Conservation (phyloP, 2,329 filamentous ascomycete species). For the Colletotrichum sp. region DNA sequence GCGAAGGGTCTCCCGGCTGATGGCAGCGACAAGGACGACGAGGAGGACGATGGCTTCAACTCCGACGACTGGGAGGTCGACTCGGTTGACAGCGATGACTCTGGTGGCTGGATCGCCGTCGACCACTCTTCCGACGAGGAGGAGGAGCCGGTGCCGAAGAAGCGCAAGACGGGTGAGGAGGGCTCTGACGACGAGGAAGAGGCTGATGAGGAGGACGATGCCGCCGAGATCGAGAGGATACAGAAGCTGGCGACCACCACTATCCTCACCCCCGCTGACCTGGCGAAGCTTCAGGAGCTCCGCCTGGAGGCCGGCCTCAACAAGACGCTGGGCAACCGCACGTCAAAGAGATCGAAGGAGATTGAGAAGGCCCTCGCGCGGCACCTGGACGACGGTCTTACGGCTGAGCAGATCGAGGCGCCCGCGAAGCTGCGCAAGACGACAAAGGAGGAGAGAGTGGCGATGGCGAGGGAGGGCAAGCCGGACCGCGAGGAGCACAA, state of each 20-base stretch:
- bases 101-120: slow-evolving; percentile 93
- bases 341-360: slow-evolving; percentile 41
- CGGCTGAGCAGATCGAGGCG: slow-evolving; percentile 90
- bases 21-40: slow-evolving; percentile 65
- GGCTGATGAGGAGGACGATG: slow-evolving; percentile 49
- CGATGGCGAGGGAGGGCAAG: slow-evolving; percentile 82
- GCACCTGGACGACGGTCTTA: slow-evolving; percentile 87
- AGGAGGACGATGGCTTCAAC: slow-evolving; percentile 63
- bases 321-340: slow-evolving; percentile 57
- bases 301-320: slow-evolving; percentile 76
- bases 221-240: slow-evolving; percentile 54
- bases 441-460: slow-evolving; percentile 89
- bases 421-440: slow-evolving; percentile 81
- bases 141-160: slow-evolving; percentile 66
- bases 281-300: slow-evolving; percentile 93
- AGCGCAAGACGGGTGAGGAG: slow-evolving; percentile 35
- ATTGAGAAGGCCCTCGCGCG: slow-evolving; percentile 57
- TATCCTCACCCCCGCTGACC: slow-evolving; percentile 93
- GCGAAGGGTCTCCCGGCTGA: slow-evolving; percentile 72
- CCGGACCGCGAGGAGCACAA: slow-evolving; percentile 81
- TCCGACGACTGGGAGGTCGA: slow-evolving; percentile 67
- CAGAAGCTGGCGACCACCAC: slow-evolving; percentile 88
- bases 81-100: slow-evolving; percentile 68
- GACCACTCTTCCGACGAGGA: slow-evolving; percentile 84
- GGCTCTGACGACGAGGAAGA: slow-evolving; percentile 24